Percentiles rank a stretch among this genome's conserved stretches.
phyloP scores from a whole-genome alignment of 768 basidiomycete species.

The Strobilomyces dryophilus region DNA sequence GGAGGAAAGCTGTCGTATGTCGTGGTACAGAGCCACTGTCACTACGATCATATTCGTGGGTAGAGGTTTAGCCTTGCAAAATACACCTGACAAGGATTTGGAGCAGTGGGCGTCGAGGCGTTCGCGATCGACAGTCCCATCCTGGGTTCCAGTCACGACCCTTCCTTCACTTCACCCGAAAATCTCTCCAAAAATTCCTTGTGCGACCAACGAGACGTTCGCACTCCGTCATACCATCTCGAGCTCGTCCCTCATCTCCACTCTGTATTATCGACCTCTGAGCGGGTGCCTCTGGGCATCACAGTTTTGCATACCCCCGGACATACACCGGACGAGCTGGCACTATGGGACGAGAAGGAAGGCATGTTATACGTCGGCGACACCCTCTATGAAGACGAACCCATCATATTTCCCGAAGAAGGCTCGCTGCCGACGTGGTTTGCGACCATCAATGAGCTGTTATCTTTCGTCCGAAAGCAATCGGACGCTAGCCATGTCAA shows the following conservation, averaged over 20 bases:
- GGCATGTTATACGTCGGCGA: conserved; percentile 56
- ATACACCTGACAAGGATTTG: not conserved
- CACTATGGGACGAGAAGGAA: conserved; percentile 46
- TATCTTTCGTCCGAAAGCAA: conserved; percentile 36
- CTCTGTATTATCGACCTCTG: conserved; percentile 24
- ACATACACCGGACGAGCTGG: conserved; percentile 57
- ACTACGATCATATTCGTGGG: conserved; percentile 58
- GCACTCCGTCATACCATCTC: conserved; percentile 43
- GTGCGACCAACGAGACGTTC: conserved; percentile 39
- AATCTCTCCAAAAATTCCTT: conserved; percentile 45
- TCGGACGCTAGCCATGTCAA: conserved; percentile 27
- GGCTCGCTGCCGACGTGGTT: conserved; percentile 53
- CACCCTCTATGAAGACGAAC: conserved; percentile 50
- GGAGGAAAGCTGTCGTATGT: conserved; percentile 40
- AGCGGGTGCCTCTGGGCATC: conserved; percentile 31
- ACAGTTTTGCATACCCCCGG: conserved; percentile 52
- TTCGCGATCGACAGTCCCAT: conserved; percentile 46
- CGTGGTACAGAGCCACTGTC: conserved; percentile 50
- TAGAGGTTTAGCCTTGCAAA: not conserved
- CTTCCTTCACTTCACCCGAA: conserved; percentile 38
- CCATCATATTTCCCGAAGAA: conserved; percentile 52
- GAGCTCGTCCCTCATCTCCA: conserved; percentile 42
- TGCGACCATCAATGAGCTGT: conserved; percentile 38
- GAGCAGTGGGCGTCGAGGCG: conserved; percentile 45
- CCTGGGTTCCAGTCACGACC: conserved; percentile 45